Evolutionary conservation across 139 green algal genomes (phyloP).

Genomic region (Tetradesmus lagerheimii): DNA sequence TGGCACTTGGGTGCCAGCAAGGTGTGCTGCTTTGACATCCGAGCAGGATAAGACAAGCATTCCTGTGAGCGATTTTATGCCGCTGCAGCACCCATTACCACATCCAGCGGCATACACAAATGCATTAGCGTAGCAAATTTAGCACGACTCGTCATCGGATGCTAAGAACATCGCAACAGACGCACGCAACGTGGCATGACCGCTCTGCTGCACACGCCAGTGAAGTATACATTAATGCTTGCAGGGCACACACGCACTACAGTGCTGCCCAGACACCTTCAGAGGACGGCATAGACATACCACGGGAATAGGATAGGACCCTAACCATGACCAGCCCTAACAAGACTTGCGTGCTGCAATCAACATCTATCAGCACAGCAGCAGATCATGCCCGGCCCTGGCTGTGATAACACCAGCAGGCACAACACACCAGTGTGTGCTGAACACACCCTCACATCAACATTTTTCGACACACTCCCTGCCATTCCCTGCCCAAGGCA

Average conservation of each 20-base stretch:
- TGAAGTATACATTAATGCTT: neutral
- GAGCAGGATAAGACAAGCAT: neutral
- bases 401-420: neutral
- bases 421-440: neutral
- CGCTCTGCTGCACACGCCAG: neutral
- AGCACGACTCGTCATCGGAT: neutral
- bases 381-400: too few relatives aligned
- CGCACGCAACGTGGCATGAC: neutral
- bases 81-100: neutral
- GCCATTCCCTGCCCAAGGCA: neutral
- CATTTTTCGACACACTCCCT: neutral
- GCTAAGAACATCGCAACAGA: neutral
- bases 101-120: neutral
- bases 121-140: neutral
- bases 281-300: neutral
- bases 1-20: too few relatives aligned
- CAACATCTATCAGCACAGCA: neutral
- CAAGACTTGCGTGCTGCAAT: neutral
- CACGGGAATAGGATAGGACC: neutral
- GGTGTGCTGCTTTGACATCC: too few relatives aligned
- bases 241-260: neutral
- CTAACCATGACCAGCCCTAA: neutral
- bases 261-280: neutral
- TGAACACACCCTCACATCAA: neutral
- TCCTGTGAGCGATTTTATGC: neutral